Conservation (phyloP, 2,329 filamentous ascomycete species). For the Xylaria hypoxylon region DNA sequence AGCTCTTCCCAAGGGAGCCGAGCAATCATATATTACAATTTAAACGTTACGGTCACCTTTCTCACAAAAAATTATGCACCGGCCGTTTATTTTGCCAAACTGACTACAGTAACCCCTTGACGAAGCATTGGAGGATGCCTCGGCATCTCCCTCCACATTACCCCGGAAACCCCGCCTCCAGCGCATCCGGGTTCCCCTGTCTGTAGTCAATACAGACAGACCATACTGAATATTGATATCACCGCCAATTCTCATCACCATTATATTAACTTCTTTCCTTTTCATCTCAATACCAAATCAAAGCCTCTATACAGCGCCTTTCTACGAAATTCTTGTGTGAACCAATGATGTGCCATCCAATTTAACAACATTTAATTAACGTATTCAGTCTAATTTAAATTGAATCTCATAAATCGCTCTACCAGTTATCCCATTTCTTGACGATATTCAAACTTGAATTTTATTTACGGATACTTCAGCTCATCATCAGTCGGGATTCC, state of each 20-base stretch:
- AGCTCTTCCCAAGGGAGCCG: neutral
- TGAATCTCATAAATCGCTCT: neutral
- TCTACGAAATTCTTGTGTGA: neutral
- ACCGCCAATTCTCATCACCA: neutral
- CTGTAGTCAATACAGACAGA: no score
- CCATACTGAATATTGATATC: conserved; percentile 5
- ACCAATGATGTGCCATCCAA: neutral
- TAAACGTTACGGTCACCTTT: neutral
- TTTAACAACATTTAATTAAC: neutral
- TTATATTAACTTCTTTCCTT: neutral
- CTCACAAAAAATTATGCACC: neutral
- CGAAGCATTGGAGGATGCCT: conserved; percentile 40
- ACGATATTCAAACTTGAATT: neutral
- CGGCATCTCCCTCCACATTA: conserved; percentile 44
- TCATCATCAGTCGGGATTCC: neutral
- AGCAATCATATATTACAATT: neutral
- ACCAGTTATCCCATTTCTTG: neutral
- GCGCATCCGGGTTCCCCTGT: conserved; percentile 18
- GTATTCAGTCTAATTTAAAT: neutral
- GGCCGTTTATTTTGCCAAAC: neutral
- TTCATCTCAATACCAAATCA: neutral
- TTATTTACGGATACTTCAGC: neutral
- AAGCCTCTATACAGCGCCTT: neutral
- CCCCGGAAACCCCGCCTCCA: conserved; percentile 42
- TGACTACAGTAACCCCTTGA: conserved; percentile 1